Evolutionary conservation across 2,329 filamentous ascomycete species (phyloP).

Genomic region (Sporothrix protearum): DNA sequence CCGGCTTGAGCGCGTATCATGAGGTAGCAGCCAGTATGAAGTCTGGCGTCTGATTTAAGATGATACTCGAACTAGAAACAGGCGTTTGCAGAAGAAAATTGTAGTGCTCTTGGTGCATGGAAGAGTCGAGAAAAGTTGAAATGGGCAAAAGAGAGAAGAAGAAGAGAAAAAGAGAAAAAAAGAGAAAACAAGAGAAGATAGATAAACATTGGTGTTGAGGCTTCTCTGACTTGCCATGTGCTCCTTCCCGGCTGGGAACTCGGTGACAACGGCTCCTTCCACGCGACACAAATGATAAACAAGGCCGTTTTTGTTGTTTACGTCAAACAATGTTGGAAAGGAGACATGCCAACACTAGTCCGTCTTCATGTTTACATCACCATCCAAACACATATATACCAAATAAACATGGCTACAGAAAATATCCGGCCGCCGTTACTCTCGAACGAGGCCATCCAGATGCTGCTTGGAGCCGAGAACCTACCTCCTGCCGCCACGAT

Average conservation of each 20-base stretch:
- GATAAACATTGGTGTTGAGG: no score
- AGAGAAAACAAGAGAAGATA: no score
- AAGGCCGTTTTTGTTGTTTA: background rate
- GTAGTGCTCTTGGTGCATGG: no score
- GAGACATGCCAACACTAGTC: background rate
- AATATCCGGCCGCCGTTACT: background rate
- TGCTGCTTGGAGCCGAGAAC: background rate
- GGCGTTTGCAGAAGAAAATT: no score
- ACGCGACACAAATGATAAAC: background rate
- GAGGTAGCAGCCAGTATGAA: no score
- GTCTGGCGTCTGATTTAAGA: no score
- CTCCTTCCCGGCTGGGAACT: background rate
- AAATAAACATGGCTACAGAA: background rate
- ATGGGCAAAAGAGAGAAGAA: no score
- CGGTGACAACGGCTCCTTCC: background rate
- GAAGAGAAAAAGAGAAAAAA: no score
- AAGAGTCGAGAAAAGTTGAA: no score
- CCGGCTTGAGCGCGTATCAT: no score
- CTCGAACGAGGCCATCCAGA: background rate
- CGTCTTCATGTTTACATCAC: no score
- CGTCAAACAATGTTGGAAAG: background rate
- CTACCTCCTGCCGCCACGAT: background rate
- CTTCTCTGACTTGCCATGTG: background rate
- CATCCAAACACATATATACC: background rate
- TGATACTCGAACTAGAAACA: no score